Evolutionary conservation across 2,329 filamentous ascomycete genomes (phyloP).

Genomic region (Cryphonectria carpinicola): DNA sequence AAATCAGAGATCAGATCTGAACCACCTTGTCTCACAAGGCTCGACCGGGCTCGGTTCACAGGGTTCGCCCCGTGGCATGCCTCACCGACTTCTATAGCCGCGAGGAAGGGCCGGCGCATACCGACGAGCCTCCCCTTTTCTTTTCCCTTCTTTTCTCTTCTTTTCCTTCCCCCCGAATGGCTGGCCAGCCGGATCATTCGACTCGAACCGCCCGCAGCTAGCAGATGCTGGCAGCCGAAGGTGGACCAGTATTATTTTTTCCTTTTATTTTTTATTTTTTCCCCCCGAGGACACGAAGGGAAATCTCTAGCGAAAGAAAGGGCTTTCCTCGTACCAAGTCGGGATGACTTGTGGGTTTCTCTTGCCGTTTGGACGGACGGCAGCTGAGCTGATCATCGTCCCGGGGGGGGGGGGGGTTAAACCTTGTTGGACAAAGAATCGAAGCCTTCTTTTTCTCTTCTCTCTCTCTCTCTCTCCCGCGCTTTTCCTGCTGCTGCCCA

Average conservation of each 20-base stretch:
- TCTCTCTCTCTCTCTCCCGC: background rate
- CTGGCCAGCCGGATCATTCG: background rate
- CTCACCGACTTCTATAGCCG: slow-evolving; percentile 2
- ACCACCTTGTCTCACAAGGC: background rate
- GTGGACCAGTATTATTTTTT: background rate
- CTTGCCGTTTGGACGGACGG: background rate
- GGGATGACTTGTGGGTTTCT: background rate
- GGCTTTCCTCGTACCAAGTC: background rate
- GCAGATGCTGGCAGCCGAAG: background rate
- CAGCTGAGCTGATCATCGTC: background rate
- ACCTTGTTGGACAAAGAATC: background rate
- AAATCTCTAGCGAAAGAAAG: background rate
- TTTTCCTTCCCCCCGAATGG: background rate
- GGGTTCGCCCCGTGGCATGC: slow-evolving; percentile 1
- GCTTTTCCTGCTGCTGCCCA: background rate
- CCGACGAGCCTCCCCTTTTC: background rate
- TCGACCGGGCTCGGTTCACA: background rate
- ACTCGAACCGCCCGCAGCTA: background rate
- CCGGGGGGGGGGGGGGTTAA: background rate
- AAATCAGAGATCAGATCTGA: background rate
- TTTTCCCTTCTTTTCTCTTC: background rate
- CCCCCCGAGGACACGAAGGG: background rate
- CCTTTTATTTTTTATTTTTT: no score
- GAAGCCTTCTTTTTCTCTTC: background rate
- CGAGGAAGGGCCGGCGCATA: background rate